phyloP scores from a whole-genome alignment of 1,139 yeast species.

The Eremothecium sinecaudum region DNA sequence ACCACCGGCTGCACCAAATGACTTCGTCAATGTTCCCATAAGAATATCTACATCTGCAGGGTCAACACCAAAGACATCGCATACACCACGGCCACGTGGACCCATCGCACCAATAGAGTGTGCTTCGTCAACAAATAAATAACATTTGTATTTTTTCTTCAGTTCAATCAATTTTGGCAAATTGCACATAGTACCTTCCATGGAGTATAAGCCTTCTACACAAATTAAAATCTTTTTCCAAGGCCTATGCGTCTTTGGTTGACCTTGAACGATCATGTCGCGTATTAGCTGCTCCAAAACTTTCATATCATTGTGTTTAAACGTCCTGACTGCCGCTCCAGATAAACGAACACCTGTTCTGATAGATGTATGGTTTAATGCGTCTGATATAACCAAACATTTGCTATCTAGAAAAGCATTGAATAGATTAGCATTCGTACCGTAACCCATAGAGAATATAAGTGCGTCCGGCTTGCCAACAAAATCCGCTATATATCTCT shows the following conservation, averaged over 20 bases:
- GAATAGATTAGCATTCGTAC: constrained; percentile 89
- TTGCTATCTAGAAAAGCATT: constrained; percentile 75
- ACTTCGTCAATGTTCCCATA: constrained; percentile 96
- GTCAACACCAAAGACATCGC: constrained; percentile 79
- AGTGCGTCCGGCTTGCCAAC: constrained; percentile 87
- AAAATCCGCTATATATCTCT: constrained; percentile 68
- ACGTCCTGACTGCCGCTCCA: constrained; percentile 88
- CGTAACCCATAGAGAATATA: constrained; percentile 88
- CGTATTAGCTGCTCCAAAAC: constrained; percentile 70
- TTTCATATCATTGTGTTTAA: constrained; percentile 84
- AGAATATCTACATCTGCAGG: constrained; percentile 72
- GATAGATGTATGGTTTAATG: constrained; percentile 89
- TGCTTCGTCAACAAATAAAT: constrained; percentile 91
- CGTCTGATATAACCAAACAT: constrained; percentile 87
- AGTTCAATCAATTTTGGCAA: constrained; percentile 68
- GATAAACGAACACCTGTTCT: constrained; percentile 90
- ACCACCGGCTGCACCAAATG: constrained; percentile 99
- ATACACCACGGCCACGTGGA: constrained; percentile 84
- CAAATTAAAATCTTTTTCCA: constrained; percentile 92
- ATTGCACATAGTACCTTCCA: constrained; percentile 95
- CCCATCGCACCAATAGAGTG: constrained; percentile 98
- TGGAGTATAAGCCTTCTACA: constrained; percentile 91
- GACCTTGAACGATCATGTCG: constrained; percentile 91
- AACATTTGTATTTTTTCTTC: constrained; percentile 79
- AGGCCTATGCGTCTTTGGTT: constrained; percentile 92